Evolutionary conservation across 176 grass and related monocot genomes (phyloP).

Genomic region (Avena sativa): DNA sequence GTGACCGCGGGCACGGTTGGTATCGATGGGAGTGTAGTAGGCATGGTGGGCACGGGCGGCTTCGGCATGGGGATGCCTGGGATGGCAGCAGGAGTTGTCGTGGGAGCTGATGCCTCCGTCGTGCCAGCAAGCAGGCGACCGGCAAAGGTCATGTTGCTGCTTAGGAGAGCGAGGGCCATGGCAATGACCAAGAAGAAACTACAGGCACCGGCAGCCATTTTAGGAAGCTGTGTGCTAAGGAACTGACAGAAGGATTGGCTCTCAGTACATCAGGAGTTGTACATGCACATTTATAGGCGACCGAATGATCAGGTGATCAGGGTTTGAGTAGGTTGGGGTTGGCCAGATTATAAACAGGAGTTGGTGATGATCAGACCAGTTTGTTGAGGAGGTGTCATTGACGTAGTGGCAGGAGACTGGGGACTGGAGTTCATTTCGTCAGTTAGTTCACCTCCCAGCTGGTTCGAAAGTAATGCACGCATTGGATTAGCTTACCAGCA

Average conservation of each 20-base stretch:
- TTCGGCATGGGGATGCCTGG: background rate
- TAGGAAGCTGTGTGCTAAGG: background rate
- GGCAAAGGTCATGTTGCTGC: background rate
- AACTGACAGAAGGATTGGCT: slow-evolving; percentile 2
- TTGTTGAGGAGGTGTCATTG: background rate
- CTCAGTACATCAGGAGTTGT: background rate
- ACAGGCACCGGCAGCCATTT: background rate
- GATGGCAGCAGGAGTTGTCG: slow-evolving; percentile 9
- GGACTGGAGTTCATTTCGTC: background rate
- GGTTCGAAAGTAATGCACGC: background rate
- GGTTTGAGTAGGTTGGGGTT: slow-evolving; percentile 22
- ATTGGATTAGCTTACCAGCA: background rate
- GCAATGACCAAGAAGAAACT: slow-evolving; percentile 13
- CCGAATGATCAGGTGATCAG: background rate
- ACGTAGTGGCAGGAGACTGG: background rate
- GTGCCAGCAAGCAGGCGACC: background rate
- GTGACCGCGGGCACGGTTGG: too few species aligned
- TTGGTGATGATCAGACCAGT: background rate
- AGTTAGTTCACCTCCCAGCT: slow-evolving; percentile 26
- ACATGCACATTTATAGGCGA: background rate
- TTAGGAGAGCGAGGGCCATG: slow-evolving; percentile 10
- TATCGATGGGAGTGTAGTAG: background rate
- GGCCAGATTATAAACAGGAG: slow-evolving; percentile 15
- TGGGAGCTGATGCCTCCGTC: background rate
- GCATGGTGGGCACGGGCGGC: slow-evolving; percentile 8